Conservation (phyloP, 164 flowering plant species). For the grape (Vitis vinifera) region DNA sequence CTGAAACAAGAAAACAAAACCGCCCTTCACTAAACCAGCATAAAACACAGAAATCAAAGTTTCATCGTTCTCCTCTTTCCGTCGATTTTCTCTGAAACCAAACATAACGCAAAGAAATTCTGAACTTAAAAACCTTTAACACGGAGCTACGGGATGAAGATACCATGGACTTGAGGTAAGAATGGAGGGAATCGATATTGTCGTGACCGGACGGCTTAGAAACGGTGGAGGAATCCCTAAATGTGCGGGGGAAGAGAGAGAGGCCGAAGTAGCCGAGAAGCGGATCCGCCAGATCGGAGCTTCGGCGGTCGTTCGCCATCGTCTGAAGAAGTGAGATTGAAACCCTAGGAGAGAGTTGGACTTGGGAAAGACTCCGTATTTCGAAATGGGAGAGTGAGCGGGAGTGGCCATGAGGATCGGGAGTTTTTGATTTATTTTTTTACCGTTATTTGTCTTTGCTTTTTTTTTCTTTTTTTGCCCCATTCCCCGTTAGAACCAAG, state of each 20-base stretch:
- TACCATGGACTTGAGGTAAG: constrained; percentile 45
- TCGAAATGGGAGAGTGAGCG: constrained; percentile 13
- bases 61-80: background rate
- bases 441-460: too few relatives aligned
- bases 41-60: background rate
- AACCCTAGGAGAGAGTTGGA: constrained; percentile 13
- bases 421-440: too few relatives aligned
- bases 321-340: background rate
- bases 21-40: too few relatives aligned
- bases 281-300: constrained; percentile 39
- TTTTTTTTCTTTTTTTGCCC: too few relatives aligned
- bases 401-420: constrained; percentile 1
- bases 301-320: constrained; percentile 22
- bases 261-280: constrained; percentile 26
- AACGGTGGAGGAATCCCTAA: constrained; percentile 21
- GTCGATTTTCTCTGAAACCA: background rate
- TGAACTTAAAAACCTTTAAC: too few relatives aligned
- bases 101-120: background rate
- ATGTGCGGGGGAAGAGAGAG: constrained; percentile 41
- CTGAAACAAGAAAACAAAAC: background rate
- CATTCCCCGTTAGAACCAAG: too few relatives aligned
- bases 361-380: background rate
- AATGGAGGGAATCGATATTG: constrained; percentile 35
- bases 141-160: background rate
- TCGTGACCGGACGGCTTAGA: constrained; percentile 12